A percentile compares a stretch with the other conserved stretches of the same genome.
Conservation (phyloP, 352 stramenopile species). For the Phytopythium sindhum region DNA sequence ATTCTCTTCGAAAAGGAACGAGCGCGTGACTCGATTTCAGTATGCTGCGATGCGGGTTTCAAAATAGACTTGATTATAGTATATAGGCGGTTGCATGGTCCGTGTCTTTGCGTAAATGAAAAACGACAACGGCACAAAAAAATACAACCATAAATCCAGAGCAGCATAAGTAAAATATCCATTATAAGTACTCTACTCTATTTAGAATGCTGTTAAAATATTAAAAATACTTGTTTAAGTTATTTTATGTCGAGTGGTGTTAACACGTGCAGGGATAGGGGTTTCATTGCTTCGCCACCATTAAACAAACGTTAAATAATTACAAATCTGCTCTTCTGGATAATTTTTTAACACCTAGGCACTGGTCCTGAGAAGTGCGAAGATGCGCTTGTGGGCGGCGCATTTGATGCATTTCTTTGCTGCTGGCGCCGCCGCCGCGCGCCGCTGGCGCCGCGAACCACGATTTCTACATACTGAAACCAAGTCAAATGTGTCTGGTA, state of each 20-base stretch:
- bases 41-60: too few relatives aligned
- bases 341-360: constrained; percentile 6
- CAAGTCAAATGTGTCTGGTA: background rate
- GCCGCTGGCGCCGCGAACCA: background rate
- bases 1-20: too few relatives aligned
- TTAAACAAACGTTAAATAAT: too few relatives aligned
- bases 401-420: constrained; percentile 42
- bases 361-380: constrained; percentile 5
- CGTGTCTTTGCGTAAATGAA: constrained; percentile 12
- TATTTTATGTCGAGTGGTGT: background rate
- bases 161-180: background rate
- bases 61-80: too few relatives aligned
- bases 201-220: background rate
- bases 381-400: background rate
- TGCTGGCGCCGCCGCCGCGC: constrained; percentile 9
- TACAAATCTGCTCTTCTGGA: background rate
- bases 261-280: background rate
- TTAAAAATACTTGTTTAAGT: background rate
- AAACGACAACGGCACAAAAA: background rate
- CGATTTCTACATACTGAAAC: constrained; percentile 2
- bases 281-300: background rate
- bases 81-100: background rate
- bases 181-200: background rate
- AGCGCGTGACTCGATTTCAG: too few relatives aligned
- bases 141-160: background rate